Evolutionary conservation across 805 yeast genomes (phyloP).

Genomic region (Spathaspora sp.): DNA sequence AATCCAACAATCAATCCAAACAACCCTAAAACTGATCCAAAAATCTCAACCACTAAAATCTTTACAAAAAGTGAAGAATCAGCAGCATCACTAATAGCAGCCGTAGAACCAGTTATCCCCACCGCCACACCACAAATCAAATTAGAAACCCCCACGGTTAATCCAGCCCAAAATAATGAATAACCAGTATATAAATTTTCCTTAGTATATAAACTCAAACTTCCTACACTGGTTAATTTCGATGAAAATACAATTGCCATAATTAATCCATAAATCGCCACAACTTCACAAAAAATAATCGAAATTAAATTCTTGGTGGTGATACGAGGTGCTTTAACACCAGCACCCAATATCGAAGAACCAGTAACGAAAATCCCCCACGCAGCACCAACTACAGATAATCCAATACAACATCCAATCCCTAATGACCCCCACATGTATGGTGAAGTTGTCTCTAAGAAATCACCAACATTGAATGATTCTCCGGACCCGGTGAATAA

Average conservation of each 20-base stretch:
- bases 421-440: constrained; percentile 97
- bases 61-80: constrained; percentile 93
- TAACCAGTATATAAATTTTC: constrained; percentile 92
- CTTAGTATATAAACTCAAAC: constrained; percentile 63
- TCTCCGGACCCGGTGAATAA: constrained; percentile 92
- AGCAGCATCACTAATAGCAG: constrained; percentile 97
- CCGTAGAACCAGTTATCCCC: constrained; percentile 97
- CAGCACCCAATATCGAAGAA: constrained; percentile 92
- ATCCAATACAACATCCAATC: constrained; percentile 85
- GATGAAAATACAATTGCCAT: constrained; percentile 97
- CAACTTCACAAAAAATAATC: constrained; percentile 98
- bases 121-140: constrained; percentile 96
- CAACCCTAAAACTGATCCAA: constrained; percentile 92
- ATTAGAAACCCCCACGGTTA: constrained; percentile 91
- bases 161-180: constrained; percentile 96
- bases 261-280: constrained; percentile 95
- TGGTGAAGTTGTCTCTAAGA: constrained; percentile 82
- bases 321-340: constrained; percentile 95
- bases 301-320: constrained; percentile 95
- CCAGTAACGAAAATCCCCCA: constrained; percentile 99
- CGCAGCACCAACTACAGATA: constrained; percentile 95
- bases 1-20: constrained; percentile 96
- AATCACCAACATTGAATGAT: constrained; percentile 85
- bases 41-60: constrained; percentile 94
- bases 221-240: constrained; percentile 68